Conservation (phyloP, 768 basidiomycete species). For the Pleurotus sapidus region DNA sequence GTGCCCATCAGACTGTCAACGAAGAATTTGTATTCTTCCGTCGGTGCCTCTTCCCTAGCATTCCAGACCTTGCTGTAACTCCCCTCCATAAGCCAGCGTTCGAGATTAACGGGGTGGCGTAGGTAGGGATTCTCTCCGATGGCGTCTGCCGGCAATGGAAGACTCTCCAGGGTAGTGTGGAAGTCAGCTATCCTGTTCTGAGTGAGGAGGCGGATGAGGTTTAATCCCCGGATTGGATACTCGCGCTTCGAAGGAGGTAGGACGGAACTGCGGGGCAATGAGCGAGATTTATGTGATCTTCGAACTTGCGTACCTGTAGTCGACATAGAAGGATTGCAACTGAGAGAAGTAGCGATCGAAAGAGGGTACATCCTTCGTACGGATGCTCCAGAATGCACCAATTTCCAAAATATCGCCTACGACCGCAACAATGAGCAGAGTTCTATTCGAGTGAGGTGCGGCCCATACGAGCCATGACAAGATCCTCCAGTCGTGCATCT, state of each 20-base stretch:
- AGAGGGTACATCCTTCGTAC: slow-evolving; percentile 82
- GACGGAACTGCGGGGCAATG: slow-evolving; percentile 41
- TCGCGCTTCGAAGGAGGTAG: slow-evolving; percentile 86
- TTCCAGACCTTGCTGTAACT: slow-evolving; percentile 98
- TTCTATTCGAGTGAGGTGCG: background rate
- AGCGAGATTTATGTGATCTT: background rate
- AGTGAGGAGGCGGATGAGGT: slow-evolving; percentile 92
- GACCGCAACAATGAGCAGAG: background rate
- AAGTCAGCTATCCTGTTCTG: slow-evolving; percentile 97
- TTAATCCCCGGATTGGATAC: slow-evolving; percentile 85
- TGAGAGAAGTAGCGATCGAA: slow-evolving; percentile 96
- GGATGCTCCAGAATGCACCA: slow-evolving; percentile 92
- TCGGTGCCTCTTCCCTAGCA: slow-evolving; percentile 87
- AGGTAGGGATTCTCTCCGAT: slow-evolving; percentile 71
- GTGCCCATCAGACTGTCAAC: slow-evolving; percentile 93
- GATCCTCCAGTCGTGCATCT: slow-evolving; percentile 60
- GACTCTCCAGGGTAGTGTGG: slow-evolving; percentile 92
- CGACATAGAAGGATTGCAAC: slow-evolving; percentile 85
- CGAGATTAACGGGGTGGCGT: slow-evolving; percentile 85
- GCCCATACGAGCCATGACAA: slow-evolving; percentile 69
- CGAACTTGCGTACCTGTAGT: slow-evolving; percentile 54
- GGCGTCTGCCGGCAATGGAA: slow-evolving; percentile 67
- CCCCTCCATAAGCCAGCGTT: slow-evolving; percentile 98
- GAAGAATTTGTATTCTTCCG: slow-evolving; percentile 94
- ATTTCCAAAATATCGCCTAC: slow-evolving; percentile 94